phyloP scores from a whole-genome alignment of 2,329 filamentous ascomycete species.

The Aspergillus versicolor region DNA sequence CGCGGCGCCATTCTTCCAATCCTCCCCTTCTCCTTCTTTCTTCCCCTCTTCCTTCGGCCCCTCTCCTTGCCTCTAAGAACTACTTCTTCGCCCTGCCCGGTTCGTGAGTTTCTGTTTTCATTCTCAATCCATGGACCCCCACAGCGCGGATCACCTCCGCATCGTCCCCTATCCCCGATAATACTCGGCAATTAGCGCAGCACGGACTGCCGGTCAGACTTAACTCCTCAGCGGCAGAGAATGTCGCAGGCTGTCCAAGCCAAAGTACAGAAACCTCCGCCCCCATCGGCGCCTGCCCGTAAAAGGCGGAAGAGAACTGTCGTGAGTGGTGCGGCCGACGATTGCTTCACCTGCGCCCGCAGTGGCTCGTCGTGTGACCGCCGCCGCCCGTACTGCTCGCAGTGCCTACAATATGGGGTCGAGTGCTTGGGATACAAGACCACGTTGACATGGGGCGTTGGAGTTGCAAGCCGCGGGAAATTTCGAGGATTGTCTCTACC shows the following conservation, averaged over 20 bases:
- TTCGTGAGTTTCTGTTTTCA: neutral
- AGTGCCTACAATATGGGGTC: slow-evolving; percentile 86
- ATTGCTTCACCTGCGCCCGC: slow-evolving; percentile 92
- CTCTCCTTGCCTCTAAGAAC: neutral
- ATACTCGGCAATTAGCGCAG: slow-evolving; percentile 1
- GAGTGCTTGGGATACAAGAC: slow-evolving; percentile 97
- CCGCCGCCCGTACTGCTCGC: slow-evolving; percentile 88
- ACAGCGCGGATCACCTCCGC: slow-evolving; percentile 19
- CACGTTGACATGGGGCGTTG: slow-evolving; percentile 92
- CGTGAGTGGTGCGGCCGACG: slow-evolving; percentile 83
- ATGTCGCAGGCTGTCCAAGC: slow-evolving; percentile 24
- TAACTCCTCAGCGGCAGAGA: neutral
- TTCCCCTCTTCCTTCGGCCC: slow-evolving; percentile 1
- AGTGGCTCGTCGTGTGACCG: slow-evolving; percentile 84
- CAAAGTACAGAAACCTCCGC: slow-evolving; percentile 26
- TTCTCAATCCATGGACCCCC: slow-evolving; percentile 18
- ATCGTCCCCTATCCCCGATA: slow-evolving; percentile 10
- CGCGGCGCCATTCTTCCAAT: neutral
- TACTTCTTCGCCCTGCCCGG: neutral
- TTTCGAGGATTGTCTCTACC: slow-evolving; percentile 81
- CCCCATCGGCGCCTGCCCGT: slow-evolving; percentile 33
- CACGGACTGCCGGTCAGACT: neutral
- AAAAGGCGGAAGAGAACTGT: slow-evolving; percentile 85
- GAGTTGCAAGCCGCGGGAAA: slow-evolving; percentile 93
- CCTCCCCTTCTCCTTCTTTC: slow-evolving; percentile 1